Conservation (phyloP, 2,329 filamentous ascomycete species). For the Leptosphaerulina australis region DNA sequence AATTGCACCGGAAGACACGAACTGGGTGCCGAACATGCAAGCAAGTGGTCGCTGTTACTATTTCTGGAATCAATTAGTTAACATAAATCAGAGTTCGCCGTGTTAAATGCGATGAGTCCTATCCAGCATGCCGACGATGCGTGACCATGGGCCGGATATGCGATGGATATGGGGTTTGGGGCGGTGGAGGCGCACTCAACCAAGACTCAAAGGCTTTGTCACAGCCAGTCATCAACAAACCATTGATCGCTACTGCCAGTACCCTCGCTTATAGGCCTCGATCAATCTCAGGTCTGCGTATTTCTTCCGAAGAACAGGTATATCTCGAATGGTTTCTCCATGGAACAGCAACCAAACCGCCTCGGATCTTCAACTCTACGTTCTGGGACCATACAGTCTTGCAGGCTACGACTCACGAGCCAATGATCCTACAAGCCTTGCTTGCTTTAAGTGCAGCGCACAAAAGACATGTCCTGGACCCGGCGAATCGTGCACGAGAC, state of each 20-base stretch:
- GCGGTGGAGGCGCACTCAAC: constrained; percentile 40
- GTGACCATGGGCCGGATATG: constrained; percentile 46
- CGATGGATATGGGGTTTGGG: constrained; percentile 55
- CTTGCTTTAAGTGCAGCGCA: constrained; percentile 15
- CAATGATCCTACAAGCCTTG: constrained; percentile 11
- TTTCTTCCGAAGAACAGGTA: constrained; percentile 10
- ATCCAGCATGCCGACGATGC: constrained; percentile 48
- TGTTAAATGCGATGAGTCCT: constrained; percentile 48
- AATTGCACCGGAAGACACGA: constrained; percentile 8
- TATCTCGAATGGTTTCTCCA: constrained; percentile 20
- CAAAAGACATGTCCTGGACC: constrained; percentile 11
- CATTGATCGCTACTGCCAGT: neutral
- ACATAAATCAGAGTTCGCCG: constrained; percentile 27
- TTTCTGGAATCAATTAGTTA: neutral
- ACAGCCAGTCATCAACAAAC: neutral
- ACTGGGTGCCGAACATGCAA: constrained; percentile 35
- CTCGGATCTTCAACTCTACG: constrained; percentile 13
- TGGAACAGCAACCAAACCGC: constrained; percentile 9
- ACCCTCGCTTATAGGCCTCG: neutral
- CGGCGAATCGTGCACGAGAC: neutral
- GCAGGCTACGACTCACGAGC: constrained; percentile 8
- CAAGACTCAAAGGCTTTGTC: neutral
- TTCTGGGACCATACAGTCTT: constrained; percentile 18
- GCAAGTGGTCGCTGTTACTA: constrained; percentile 18
- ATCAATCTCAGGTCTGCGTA: neutral